These are phyloP conservation scores for Lignosus rhinocerotis DNA, from an alignment of 1,284 basidiomycete genomes.

Conservation along the genomic window DNA sequence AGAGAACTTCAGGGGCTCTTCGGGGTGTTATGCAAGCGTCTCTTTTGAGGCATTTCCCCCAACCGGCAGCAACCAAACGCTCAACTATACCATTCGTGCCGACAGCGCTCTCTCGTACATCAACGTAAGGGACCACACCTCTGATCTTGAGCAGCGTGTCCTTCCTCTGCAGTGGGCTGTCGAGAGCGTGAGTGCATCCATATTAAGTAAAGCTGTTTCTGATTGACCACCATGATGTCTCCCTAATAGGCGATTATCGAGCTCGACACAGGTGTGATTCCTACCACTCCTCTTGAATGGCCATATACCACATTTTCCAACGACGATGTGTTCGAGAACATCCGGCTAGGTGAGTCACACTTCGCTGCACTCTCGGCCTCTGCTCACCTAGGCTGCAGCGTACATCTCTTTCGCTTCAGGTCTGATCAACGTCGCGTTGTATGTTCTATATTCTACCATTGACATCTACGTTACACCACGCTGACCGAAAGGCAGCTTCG, in stretches of 20 bases:
- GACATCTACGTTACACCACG: too few species aligned
- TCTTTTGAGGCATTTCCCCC: slow-evolving; percentile 60
- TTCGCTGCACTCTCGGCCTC: not conserved
- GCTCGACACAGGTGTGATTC: slow-evolving; percentile 52
- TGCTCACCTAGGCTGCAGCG: slow-evolving; percentile 37
- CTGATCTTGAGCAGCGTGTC: slow-evolving; percentile 68
- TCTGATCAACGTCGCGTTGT: slow-evolving; percentile 70
- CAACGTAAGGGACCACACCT: slow-evolving; percentile 61
- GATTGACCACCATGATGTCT: not conserved
- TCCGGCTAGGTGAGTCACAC: slow-evolving; percentile 48
- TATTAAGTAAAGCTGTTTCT: too few species aligned
- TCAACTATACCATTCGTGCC: slow-evolving; percentile 71
- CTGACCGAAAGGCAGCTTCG: slow-evolving; percentile 42
- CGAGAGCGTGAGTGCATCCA: slow-evolving; percentile 50
- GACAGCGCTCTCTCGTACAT: slow-evolving; percentile 65
- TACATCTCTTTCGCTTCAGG: slow-evolving; percentile 57
- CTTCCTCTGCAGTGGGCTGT: slow-evolving; percentile 80
- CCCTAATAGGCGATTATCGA: slow-evolving; percentile 59
- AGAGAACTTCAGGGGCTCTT: slow-evolving; percentile 69
- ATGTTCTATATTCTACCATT: slow-evolving; percentile 22
- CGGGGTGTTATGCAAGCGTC: slow-evolving; percentile 72
- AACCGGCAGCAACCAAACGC: slow-evolving; percentile 33
- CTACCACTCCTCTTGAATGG: slow-evolving; percentile 63
- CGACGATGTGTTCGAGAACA: slow-evolving; percentile 51
- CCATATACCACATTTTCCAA: slow-evolving; percentile 70